Conservation (phyloP, 1,284 basidiomycete genomes). For the Schizophyllum commune region DNA sequence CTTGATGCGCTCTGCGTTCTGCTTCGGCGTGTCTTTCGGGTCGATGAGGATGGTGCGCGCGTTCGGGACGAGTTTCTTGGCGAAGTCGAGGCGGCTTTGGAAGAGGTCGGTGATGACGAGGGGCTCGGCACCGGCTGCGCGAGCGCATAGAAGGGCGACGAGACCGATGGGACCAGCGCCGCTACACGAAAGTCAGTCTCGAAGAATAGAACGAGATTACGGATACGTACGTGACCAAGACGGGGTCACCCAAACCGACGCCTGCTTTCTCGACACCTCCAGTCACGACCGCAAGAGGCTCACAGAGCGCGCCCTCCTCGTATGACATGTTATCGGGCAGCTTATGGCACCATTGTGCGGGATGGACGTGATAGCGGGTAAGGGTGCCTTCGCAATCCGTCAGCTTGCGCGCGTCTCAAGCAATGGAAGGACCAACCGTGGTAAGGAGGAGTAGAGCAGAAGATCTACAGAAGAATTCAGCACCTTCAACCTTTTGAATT, state of each 20-base stretch:
- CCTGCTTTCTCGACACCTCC: slow-evolving; percentile 56
- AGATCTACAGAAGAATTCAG: slow-evolving; percentile 35
- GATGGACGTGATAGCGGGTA: slow-evolving; percentile 54
- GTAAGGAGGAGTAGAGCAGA: slow-evolving; percentile 60
- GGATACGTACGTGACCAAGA: slow-evolving; percentile 43
- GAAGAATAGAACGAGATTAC: neutral
- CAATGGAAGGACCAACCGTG: slow-evolving; percentile 35
- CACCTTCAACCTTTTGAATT: slow-evolving; percentile 14
- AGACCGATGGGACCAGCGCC: slow-evolving; percentile 86
- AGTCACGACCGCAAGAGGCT: slow-evolving; percentile 53
- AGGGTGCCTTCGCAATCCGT: slow-evolving; percentile 35
- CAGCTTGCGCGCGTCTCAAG: neutral
- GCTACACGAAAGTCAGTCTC: slow-evolving; percentile 20
- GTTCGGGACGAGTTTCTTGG: slow-evolving; percentile 69
- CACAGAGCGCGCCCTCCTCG: slow-evolving; percentile 58
- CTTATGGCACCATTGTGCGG: slow-evolving; percentile 56
- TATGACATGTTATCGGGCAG: slow-evolving; percentile 51
- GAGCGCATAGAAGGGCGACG: slow-evolving; percentile 69
- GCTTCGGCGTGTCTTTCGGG: slow-evolving; percentile 32
- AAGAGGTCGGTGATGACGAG: slow-evolving; percentile 79
- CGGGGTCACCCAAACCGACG: slow-evolving; percentile 51
- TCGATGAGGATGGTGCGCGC: slow-evolving; percentile 48
- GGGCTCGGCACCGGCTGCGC: slow-evolving; percentile 72
- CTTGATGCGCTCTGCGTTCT: slow-evolving; percentile 44
- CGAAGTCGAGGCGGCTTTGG: slow-evolving; percentile 74